phyloP scores from a whole-genome alignment of 306 rosid genomes.

The Vigna nakashimae region DNA sequence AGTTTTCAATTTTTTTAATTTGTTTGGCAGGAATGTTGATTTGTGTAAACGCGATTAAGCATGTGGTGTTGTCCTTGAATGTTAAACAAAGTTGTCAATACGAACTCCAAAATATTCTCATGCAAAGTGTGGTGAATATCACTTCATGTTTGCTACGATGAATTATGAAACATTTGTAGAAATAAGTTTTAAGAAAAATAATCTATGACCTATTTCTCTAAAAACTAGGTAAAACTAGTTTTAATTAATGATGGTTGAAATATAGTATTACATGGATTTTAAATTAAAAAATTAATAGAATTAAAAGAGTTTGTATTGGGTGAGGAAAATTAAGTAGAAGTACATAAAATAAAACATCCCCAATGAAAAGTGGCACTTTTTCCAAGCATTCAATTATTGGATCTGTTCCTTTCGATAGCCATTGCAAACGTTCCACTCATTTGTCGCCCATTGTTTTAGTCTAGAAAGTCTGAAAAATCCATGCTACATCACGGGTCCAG shows the following conservation, averaged over 20 bases:
- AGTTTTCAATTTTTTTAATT: neutral
- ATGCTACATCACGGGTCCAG: neutral
- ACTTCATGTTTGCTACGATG: neutral
- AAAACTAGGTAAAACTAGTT: neutral
- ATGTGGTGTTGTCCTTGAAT: neutral
- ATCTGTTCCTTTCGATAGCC: constrained; percentile 15
- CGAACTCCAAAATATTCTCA: neutral
- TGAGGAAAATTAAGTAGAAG: neutral
- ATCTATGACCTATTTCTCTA: neutral
- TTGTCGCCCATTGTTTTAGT: constrained; percentile 46
- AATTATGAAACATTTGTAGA: neutral
- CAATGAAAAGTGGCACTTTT: neutral
- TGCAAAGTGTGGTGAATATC: neutral
- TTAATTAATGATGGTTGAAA: too few species aligned
- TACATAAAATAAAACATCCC: neutral
- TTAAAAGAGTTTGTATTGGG: neutral
- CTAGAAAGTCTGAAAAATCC: neutral
- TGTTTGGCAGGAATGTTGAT: neutral
- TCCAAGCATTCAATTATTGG: constrained; percentile 41
- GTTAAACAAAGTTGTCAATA: neutral
- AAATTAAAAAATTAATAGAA: neutral
- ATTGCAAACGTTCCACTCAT: constrained; percentile 27
- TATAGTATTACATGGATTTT: neutral
- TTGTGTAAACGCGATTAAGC: neutral
- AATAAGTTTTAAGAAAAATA: too few species aligned